Evolutionary conservation across 2,329 filamentous ascomycete species (phyloP).

Genomic region (Dendrostoma leiphaemia): DNA sequence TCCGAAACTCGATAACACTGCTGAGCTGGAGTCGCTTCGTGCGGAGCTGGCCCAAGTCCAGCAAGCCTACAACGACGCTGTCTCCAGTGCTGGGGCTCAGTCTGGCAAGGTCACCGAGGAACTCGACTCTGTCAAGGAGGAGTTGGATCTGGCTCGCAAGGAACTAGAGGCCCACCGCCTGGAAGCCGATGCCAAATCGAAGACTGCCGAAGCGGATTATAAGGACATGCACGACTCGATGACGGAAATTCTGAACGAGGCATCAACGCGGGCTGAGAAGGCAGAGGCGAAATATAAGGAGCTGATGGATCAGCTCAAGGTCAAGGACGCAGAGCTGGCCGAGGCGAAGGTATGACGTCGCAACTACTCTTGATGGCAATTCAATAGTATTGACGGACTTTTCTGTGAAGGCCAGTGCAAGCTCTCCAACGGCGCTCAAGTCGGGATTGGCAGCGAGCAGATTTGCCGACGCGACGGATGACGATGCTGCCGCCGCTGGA

Average conservation of each 20-base stretch:
- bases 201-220: slow-evolving; percentile 59
- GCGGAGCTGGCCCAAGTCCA: slow-evolving; percentile 45
- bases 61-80: slow-evolving; percentile 32
- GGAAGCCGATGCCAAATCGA: slow-evolving; percentile 49
- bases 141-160: slow-evolving; percentile 48
- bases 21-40: slow-evolving; percentile 51
- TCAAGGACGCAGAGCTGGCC: slow-evolving; percentile 62
- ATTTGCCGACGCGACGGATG: slow-evolving; percentile 39
- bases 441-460: slow-evolving; percentile 55
- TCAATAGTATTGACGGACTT: background rate
- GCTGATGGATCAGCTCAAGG: slow-evolving; percentile 55
- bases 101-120: slow-evolving; percentile 35
- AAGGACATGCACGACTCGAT: slow-evolving; percentile 63
- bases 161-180: slow-evolving; percentile 52
- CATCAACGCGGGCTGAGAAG: slow-evolving; percentile 50
- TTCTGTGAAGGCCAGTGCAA: slow-evolving; percentile 43
- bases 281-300: slow-evolving; percentile 47
- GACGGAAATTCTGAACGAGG: slow-evolving; percentile 59
- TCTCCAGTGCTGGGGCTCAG: slow-evolving; percentile 33
- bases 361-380: background rate
- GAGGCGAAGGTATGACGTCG: slow-evolving; percentile 52
- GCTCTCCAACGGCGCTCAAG: slow-evolving; percentile 32
- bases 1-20: slow-evolving; percentile 39
- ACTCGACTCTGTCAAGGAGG: slow-evolving; percentile 36
- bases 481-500: slow-evolving; percentile 27